These are phyloP conservation scores for Avena eriantha DNA, from an alignment of 176 grass and related monocot species.

Conservation along the genomic window DNA sequence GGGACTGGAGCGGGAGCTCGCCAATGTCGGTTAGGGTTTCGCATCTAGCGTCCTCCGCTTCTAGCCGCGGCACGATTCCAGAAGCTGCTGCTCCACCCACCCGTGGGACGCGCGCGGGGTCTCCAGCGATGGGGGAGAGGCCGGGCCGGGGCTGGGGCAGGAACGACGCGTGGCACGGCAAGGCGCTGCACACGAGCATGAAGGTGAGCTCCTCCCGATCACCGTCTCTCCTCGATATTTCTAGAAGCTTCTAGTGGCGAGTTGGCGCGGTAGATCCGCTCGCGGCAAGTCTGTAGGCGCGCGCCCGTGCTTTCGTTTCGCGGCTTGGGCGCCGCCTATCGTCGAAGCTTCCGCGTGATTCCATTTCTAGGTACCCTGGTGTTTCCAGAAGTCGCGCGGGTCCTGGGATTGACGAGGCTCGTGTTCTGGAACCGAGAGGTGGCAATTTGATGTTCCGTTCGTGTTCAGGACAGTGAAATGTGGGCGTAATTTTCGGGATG, in stretches of 20 bases:
- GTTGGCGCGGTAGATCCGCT: background rate
- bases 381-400: slow-evolving; percentile 5
- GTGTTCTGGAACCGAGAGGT: background rate
- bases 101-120: slow-evolving; percentile 1
- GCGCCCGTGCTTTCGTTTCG: background rate
- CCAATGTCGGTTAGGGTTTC: slow-evolving; percentile 67
- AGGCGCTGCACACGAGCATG: slow-evolving; percentile 1
- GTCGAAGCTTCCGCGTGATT: background rate
- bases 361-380: background rate
- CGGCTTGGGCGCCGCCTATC: background rate
- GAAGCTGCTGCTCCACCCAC: background rate
- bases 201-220: slow-evolving; percentile 40
- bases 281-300: background rate
- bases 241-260: slow-evolving; percentile 11
- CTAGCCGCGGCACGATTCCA: background rate
- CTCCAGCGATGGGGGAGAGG: slow-evolving; percentile 23
- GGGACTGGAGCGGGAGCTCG: background rate
- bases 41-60: background rate
- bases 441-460: slow-evolving; percentile 7
- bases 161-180: background rate
- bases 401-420: background rate
- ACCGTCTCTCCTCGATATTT: background rate
- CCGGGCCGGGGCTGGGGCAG: background rate
- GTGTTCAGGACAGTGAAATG: slow-evolving; percentile 3
- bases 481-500: background rate